Percentiles rank a stretch among this genome's conserved stretches.
These are phyloP conservation scores for Viola pubescens DNA, from an alignment of 441 rosid species.

Conservation along the genomic window DNA sequence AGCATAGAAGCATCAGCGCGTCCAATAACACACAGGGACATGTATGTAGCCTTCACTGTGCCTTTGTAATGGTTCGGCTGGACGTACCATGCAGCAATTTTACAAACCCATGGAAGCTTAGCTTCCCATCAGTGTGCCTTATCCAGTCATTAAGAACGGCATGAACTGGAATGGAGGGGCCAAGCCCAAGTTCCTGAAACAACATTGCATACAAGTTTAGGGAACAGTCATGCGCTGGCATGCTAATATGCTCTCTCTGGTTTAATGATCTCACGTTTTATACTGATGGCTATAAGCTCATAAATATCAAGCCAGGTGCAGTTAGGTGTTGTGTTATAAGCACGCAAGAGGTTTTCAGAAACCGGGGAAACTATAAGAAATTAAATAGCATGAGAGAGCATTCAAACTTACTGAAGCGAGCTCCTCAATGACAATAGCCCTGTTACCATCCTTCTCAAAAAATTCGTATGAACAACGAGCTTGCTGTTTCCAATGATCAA, in stretches of 20 bases:
- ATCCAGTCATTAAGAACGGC: slow-evolving; percentile 84
- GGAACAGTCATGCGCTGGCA: no score
- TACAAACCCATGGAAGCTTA: slow-evolving; percentile 88
- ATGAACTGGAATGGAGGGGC: slow-evolving; percentile 79
- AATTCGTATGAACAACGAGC: slow-evolving; percentile 67
- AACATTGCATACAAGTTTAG: slow-evolving; percentile 2
- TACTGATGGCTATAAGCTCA: not conserved
- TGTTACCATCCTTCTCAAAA: slow-evolving; percentile 83
- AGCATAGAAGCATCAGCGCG: not conserved
- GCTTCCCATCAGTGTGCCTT: slow-evolving; percentile 81
- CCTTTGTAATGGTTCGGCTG: slow-evolving; percentile 44
- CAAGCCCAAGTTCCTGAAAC: slow-evolving; percentile 87
- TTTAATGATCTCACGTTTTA: not conserved
- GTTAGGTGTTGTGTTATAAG: not conserved
- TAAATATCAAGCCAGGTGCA: not conserved
- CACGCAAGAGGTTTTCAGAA: not conserved
- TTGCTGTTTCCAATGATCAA: slow-evolving; percentile 74
- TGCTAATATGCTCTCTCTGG: no score
- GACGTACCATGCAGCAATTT: slow-evolving; percentile 72
- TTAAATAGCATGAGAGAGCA: not conserved
- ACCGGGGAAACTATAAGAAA: not conserved
- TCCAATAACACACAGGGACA: not conserved
- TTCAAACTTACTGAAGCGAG: slow-evolving; percentile 75
- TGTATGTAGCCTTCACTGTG: slow-evolving; percentile 26
- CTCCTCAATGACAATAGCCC: slow-evolving; percentile 79